Conservation (phyloP, 2,329 filamentous ascomycete species). For the Epicoccum sorghinum region DNA sequence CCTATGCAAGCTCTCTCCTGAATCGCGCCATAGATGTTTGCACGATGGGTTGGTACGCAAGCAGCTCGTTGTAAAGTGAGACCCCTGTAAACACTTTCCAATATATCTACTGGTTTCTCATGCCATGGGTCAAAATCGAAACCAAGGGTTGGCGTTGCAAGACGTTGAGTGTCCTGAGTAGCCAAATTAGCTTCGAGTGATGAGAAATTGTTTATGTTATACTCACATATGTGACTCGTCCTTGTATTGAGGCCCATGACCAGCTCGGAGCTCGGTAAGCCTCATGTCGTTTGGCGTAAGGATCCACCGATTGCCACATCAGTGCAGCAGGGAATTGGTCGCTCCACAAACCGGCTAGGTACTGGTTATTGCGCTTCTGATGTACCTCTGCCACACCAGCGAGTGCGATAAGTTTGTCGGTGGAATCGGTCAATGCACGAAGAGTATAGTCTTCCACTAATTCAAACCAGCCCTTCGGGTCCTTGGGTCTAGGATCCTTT, state of each 20-base stretch:
- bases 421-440: background rate
- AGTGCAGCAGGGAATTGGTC: background rate
- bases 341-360: background rate
- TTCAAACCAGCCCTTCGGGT: background rate
- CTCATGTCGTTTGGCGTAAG: background rate
- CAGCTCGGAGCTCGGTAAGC: constrained; percentile 1
- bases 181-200: background rate
- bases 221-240: background rate
- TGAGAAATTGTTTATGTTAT: background rate
- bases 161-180: background rate
- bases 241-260: constrained; percentile 7
- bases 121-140: background rate
- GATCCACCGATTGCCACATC: background rate
- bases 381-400: background rate
- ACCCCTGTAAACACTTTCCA: background rate
- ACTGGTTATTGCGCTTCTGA: background rate
- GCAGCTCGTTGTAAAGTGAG: background rate
- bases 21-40: background rate
- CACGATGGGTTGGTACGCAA: background rate
- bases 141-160: background rate
- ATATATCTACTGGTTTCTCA: background rate
- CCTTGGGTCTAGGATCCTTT: background rate
- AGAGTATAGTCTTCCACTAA: background rate
- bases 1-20: background rate
- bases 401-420: background rate